Base-by-base conservation (phyloP, 345 rosid genomes). In the Turritis glabra region DNA sequence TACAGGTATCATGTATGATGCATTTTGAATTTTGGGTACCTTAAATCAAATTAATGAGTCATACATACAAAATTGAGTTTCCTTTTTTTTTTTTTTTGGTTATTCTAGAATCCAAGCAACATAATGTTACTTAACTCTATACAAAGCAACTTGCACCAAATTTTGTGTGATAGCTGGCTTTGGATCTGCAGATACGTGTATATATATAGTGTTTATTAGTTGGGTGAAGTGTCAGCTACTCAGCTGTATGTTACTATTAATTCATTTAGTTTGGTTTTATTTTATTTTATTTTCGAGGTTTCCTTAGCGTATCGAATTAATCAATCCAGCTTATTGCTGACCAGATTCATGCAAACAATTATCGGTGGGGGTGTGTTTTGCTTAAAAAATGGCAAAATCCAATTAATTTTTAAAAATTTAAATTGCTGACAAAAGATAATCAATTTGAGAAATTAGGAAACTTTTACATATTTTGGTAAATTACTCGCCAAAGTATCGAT, bases 221-320 rank as follows among this genome's bases (percentile, higher is more conserved):
- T 82, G 61, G 84, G 73, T 80, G 84, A 76, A 69, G 63, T 57
- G 85, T 83, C 84, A 83, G 81, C 78, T 77, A 64, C 71, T 83
- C 84, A 83, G 81, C 78, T 77, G 66, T 73, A 27, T 46, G 51
- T 72, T 71, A 59, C 17, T 21, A 59, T 17, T 41, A 51, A 66
- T 29, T 33, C 72, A 50, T 51, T 58, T 59, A 60, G 11, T 67
- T 59, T 67, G 15, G 27, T 50, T 59, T 27, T 6, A 11, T 50
- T 75, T 65, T 15, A 8, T 15, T 56, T 65, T 7, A 26, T 37
- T 47, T 50, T 60, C 1, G 25, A 26, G 80, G 89, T 80, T 86
- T 78, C 81, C 86, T 85, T 88, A 77, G 86, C 93, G 93, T 90
- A 88, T 78, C 74, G 90, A 80, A 71, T 77, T 81, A 82, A 69